Percentiles rank a stretch among this genome's conserved stretches.
These are phyloP conservation scores for Gonium pectorale DNA, from an alignment of 139 green algal species.

Conservation along the genomic window DNA sequence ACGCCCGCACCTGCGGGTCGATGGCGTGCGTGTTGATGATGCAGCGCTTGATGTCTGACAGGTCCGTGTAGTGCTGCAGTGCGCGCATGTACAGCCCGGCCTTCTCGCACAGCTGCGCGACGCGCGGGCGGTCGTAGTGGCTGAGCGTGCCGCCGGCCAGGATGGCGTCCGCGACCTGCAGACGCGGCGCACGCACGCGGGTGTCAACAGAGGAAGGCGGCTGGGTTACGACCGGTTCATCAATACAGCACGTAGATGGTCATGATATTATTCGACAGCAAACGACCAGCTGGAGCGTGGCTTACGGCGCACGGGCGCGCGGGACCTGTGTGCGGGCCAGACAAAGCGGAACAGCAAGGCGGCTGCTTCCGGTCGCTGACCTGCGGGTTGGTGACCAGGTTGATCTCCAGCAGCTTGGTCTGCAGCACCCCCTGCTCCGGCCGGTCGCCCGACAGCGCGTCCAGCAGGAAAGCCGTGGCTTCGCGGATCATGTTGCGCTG, in stretches of 20 bases:
- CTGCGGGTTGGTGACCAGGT: conserved; percentile 98
- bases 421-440: conserved; percentile 88
- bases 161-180: conserved; percentile 96
- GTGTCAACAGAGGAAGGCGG: no score
- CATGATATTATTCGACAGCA: no score
- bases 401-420: conserved; percentile 98
- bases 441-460: conserved; percentile 93
- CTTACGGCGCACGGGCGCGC: no score
- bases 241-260: no score
- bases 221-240: no score
- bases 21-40: conserved; percentile 99
- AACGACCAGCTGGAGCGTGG: no score
- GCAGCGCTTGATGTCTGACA: conserved; percentile 95
- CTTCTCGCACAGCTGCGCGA: conserved; percentile 99
- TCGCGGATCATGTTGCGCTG: conserved; percentile 80
- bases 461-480: conserved; percentile 97
- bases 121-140: conserved; percentile 97
- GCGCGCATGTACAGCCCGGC: conserved; percentile 98
- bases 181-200: no score
- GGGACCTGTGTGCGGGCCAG: no score
- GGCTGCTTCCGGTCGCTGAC: conserved; percentile 26
- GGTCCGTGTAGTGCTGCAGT: conserved; percentile 99
- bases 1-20: conserved; percentile 75
- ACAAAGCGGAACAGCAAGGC: background rate
- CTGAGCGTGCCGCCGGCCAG: conserved; percentile 93